Conservation (phyloP, 23 red algal species). For the Chondrus crispus region DNA sequence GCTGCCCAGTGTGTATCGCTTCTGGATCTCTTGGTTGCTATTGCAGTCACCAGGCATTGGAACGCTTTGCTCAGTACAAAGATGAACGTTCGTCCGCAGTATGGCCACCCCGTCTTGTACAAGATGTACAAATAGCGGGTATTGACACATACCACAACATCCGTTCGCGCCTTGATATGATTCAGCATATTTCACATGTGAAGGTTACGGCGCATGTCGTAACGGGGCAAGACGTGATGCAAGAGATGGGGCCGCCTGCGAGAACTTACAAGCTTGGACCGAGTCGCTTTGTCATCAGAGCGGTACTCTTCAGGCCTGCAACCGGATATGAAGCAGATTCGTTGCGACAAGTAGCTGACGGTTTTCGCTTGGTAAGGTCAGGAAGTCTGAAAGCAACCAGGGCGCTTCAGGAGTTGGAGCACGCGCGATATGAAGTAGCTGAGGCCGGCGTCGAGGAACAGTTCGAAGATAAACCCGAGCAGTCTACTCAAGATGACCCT, state of each 20-base stretch:
- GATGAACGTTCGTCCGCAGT: conserved; percentile 20
- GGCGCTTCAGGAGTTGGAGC: background rate
- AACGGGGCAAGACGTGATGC: background rate
- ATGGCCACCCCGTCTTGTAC: conserved; percentile 3
- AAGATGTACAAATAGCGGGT: background rate
- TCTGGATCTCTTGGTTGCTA: conserved; percentile 44
- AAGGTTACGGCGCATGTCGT: conserved; percentile 59
- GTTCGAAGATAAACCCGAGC: background rate
- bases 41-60: background rate
- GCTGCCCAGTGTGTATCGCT: conserved; percentile 20
- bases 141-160: conserved; percentile 21
- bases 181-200: conserved; percentile 48
- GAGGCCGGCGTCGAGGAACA: background rate
- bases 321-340: conserved; percentile 41
- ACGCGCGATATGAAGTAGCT: background rate
- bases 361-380: conserved; percentile 9
- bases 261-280: conserved; percentile 39
- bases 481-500: too few relatives aligned
- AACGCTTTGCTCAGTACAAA: too few relatives aligned
- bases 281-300: conserved; percentile 52
- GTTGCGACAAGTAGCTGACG: conserved; percentile 53
- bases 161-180: background rate
- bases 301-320: conserved; percentile 25
- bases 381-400: background rate
- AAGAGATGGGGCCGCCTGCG: background rate